These are phyloP conservation scores for Phytophthora tubulina DNA, from an alignment of 352 stramenopile genomes.

Conservation along the genomic window DNA sequence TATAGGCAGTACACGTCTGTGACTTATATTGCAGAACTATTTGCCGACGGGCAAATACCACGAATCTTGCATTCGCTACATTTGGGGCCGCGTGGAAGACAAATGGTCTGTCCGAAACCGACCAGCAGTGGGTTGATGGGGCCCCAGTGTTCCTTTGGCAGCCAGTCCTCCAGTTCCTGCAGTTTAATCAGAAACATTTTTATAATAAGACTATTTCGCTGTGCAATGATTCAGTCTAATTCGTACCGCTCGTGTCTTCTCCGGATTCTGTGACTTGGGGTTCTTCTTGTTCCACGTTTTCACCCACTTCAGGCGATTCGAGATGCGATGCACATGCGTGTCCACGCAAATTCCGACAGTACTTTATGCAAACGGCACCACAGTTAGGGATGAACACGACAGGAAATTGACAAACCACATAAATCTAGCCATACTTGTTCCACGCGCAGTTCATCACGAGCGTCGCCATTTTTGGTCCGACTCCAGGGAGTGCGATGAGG, in stretches of 20 bases:
- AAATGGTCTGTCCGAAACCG: slow-evolving; percentile 96
- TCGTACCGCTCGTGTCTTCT: slow-evolving; percentile 90
- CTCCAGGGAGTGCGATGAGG: slow-evolving; percentile 92
- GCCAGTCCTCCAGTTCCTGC: slow-evolving; percentile 94
- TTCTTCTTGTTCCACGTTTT: slow-evolving; percentile 88
- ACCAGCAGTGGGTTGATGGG: slow-evolving; percentile 95
- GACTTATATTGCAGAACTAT: slow-evolving; percentile 41
- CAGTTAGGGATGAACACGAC: background rate
- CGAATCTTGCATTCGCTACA: slow-evolving; percentile 78
- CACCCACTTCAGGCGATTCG: slow-evolving; percentile 96
- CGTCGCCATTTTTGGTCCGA: slow-evolving; percentile 98
- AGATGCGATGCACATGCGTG: slow-evolving; percentile 97
- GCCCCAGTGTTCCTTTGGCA: slow-evolving; percentile 91
- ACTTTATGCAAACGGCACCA: slow-evolving; percentile 31
- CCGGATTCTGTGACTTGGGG: slow-evolving; percentile 84
- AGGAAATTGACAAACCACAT: background rate
- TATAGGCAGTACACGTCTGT: too few relatives aligned
- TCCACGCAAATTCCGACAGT: slow-evolving; percentile 96
- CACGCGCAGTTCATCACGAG: slow-evolving; percentile 95
- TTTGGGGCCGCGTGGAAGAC: slow-evolving; percentile 71
- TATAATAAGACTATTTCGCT: too few relatives aligned
- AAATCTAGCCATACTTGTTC: slow-evolving; percentile 41
- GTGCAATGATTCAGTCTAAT: background rate
- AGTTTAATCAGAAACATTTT: slow-evolving; percentile 4
- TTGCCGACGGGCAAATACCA: slow-evolving; percentile 78